These are phyloP conservation scores for Moricandia moricandioides DNA, from an alignment of 345 rosid genomes.

Conservation along the genomic window DNA sequence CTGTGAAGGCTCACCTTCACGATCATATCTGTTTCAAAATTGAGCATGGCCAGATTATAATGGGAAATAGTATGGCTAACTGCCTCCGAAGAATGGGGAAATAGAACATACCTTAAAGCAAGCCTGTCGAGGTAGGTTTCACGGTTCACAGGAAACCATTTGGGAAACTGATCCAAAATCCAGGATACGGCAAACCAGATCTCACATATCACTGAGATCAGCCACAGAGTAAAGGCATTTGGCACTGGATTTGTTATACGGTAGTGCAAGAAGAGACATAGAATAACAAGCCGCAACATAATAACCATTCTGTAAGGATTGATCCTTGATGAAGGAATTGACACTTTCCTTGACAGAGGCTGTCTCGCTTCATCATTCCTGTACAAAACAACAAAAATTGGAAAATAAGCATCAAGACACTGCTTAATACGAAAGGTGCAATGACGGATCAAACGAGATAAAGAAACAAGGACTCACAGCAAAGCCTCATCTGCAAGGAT, in stretches of 20 bases:
- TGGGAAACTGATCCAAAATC: conserved; percentile 97
- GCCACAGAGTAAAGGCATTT: conserved; percentile 83
- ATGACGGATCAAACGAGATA: not conserved
- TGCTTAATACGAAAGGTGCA: conserved; percentile 2
- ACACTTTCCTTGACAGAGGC: conserved; percentile 90
- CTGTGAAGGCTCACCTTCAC: conserved; percentile 88
- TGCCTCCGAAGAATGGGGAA: conserved; percentile 3
- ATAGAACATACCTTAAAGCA: conserved; percentile 59
- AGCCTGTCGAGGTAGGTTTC: conserved; percentile 97
- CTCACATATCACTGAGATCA: conserved; percentile 92
- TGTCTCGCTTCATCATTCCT: conserved; percentile 96
- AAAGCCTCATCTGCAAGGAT: conserved; percentile 82
- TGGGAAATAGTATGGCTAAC: not conserved
- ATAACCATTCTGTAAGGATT: conserved; percentile 97
- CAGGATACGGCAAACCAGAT: conserved; percentile 96
- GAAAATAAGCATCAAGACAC: conserved; percentile 15
- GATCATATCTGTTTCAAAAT: conserved; percentile 62
- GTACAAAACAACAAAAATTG: conserved; percentile 10
- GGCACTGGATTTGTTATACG: conserved; percentile 86
- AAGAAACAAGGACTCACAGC: conserved; percentile 53
- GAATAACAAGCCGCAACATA: conserved; percentile 77
- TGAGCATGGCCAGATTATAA: conserved; percentile 2
- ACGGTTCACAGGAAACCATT: conserved; percentile 90
- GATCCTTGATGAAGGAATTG: conserved; percentile 83
- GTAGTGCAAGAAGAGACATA: conserved; percentile 80